Percentiles rank a stretch among this genome's conserved stretches.
phyloP scores from a whole-genome alignment of 768 basidiomycete species.

The Termitomyces sp. region DNA sequence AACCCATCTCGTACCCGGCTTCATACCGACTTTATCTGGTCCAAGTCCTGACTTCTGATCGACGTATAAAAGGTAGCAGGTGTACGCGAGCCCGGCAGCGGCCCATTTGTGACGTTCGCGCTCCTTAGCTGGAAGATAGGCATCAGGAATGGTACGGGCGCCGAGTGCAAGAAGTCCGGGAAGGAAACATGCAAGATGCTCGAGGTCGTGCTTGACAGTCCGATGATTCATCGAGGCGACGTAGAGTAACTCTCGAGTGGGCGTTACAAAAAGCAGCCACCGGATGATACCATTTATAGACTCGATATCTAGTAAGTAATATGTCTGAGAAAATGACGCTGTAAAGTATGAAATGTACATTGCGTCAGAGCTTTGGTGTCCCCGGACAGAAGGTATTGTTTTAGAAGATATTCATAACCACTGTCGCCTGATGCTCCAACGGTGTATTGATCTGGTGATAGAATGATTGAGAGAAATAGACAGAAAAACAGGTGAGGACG shows the following conservation, averaged over 20 bases:
- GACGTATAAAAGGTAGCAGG: slow-evolving; percentile 61
- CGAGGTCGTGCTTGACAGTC: slow-evolving; percentile 39
- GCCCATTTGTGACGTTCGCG: slow-evolving; percentile 60
- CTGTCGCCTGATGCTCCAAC: slow-evolving; percentile 59
- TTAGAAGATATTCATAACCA: slow-evolving; percentile 64
- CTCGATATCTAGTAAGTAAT: slow-evolving; percentile 34
- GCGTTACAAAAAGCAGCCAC: slow-evolving; percentile 52
- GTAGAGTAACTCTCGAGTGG: slow-evolving; percentile 55
- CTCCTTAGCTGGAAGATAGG: slow-evolving; percentile 23
- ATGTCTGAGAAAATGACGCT: neutral
- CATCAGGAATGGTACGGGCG: slow-evolving; percentile 37
- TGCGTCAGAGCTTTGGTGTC: slow-evolving; percentile 43
- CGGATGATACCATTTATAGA: slow-evolving; percentile 49
- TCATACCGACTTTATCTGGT: slow-evolving; percentile 49
- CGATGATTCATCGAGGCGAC: slow-evolving; percentile 43
- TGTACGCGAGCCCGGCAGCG: slow-evolving; percentile 64
- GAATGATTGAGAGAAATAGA: neutral
- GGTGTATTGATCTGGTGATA: slow-evolving; percentile 33
- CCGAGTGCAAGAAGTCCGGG: slow-evolving; percentile 63
- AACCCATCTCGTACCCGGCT: slow-evolving; percentile 37
- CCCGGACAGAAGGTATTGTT: slow-evolving; percentile 53
- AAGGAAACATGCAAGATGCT: slow-evolving; percentile 69
- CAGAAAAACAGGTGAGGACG: slow-evolving; percentile 1
- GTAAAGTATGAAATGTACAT: slow-evolving; percentile 30
- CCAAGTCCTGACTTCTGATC: slow-evolving; percentile 63